Evolutionary conservation across 208 protist genomes (phyloP).

Genomic region (Vickermania spadyakhi): DNA sequence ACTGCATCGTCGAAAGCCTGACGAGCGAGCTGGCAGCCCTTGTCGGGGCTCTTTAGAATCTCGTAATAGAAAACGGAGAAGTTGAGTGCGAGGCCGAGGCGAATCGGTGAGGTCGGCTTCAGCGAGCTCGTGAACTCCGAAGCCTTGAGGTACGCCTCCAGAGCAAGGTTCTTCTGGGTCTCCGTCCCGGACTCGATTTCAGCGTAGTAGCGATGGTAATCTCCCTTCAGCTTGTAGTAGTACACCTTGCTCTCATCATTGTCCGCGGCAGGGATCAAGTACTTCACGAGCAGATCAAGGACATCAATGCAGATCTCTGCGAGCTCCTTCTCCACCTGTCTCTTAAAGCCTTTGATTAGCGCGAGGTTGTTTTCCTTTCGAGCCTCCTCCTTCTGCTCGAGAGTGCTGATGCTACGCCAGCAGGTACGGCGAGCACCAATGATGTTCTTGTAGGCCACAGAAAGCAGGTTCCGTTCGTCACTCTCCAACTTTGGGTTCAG

Average conservation of each 20-base stretch:
- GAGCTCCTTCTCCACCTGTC: conserved; percentile 97
- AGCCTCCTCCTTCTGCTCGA: conserved; percentile 95
- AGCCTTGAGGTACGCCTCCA: conserved; percentile 87
- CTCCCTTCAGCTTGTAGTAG: conserved; percentile 94
- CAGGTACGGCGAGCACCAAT: conserved; percentile 98
- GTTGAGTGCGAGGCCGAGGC: conserved; percentile 99
- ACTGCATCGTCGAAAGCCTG: conserved; percentile 97
- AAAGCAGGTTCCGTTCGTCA: conserved; percentile 99
- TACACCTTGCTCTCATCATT: conserved; percentile 86
- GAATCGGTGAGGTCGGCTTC: conserved; percentile 94
- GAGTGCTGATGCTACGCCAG: conserved; percentile 97
- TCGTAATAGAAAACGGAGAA: conserved; percentile 99
- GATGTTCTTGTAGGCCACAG: conserved; percentile 99
- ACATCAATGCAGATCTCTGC: conserved; percentile 95
- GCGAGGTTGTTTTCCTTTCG: conserved; percentile 86
- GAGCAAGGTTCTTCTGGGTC: conserved; percentile 82
- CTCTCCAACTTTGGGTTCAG: conserved; percentile 91
- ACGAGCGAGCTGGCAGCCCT: conserved; percentile 95
- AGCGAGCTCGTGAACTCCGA: conserved; percentile 71
- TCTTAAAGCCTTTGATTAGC: conserved; percentile 94
- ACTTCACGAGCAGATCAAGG: conserved; percentile 92
- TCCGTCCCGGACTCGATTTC: conserved; percentile 80
- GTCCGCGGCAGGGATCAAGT: conserved; percentile 91
- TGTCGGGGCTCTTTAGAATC: conserved; percentile 96
- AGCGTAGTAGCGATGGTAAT: conserved; percentile 97